phyloP scores from a whole-genome alignment of 169 alveolate species.

The Plasmodium inui region DNA sequence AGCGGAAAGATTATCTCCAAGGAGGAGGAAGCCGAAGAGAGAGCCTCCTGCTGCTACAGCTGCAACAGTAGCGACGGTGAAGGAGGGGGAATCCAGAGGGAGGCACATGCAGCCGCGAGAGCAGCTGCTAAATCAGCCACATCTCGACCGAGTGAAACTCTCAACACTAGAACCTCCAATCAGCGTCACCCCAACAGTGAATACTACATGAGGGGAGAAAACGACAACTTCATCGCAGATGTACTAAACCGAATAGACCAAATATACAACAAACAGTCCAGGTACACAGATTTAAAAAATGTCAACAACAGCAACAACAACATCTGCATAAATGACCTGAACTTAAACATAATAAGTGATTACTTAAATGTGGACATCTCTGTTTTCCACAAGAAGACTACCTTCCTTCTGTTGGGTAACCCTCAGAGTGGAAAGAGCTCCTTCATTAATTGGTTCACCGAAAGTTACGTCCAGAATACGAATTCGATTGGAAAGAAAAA shows the following conservation, averaged over 20 bases:
- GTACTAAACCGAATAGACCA: constrained; percentile 52
- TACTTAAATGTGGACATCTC: constrained; percentile 67
- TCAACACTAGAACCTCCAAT: background rate
- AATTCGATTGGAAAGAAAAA: constrained; percentile 12
- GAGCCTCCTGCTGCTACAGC: background rate
- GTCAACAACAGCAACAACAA: constrained; percentile 48
- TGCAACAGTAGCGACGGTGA: background rate
- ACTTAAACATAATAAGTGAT: constrained; percentile 56
- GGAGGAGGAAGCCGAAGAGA: constrained; percentile 3
- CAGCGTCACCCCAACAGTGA: background rate
- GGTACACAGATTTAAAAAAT: constrained; percentile 37
- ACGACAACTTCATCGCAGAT: constrained; percentile 18
- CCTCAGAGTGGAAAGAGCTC: constrained; percentile 67
- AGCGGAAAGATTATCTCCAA: background rate
- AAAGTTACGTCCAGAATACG: constrained; percentile 51
- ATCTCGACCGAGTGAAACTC: background rate
- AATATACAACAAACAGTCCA: constrained; percentile 44
- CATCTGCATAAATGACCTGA: constrained; percentile 45
- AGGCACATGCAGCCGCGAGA: background rate
- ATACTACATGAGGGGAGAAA: background rate
- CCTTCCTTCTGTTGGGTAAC: constrained; percentile 22
- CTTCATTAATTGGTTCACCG: constrained; percentile 58
- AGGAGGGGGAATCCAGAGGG: background rate
- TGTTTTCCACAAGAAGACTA: constrained; percentile 56
- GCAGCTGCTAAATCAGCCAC: background rate